Evolutionary conservation across 192 early-diverging fungal species (phyloP), one percentile per base, ranked within the genome.

Genomic region (Coemansia pectinata): DNA sequence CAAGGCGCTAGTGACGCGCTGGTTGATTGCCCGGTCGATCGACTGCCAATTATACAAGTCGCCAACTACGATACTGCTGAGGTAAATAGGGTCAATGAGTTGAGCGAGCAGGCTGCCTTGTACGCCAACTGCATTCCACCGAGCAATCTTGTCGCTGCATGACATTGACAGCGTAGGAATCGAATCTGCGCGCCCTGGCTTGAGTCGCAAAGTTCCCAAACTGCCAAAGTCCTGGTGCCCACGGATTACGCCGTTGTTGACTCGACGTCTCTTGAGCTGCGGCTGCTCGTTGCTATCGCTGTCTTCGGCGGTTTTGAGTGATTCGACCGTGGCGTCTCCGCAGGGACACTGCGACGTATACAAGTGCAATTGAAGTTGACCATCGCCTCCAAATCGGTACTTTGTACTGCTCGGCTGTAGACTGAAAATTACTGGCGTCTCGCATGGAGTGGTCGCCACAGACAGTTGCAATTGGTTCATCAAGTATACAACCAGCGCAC

Each of bases 111-210:
- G 67, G 6, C 88, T 85, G 0, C 93, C 93, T 45, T 88, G 87
- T 2, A 96, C 70, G 2, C 95, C 95, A 27, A 96, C 70, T 19
- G 91, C 85, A 62, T 87, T 91, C 96, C 96, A 98, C 34, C 87
- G 87, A 0, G 93, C 92, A 14, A 98, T 86, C 75, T 98, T 98
- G 83, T 98, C 96, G 72, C 92, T 94, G 71, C 80, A 85, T 17
- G 84, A 79, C 84, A 85, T 85, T 59, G 70, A 76, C 21, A 76
- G 63, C 0, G 84, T 85, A 1, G 76, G 70, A 36, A 76, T 76
- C 2, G 84, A 72, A 61, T 85, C 84, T 0, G 68, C 65, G 6
- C 84, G 84, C 10, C 78, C 83, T 0, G 82, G 82, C 59, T 84
- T 85, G 14, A 75, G 61, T 21, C 72, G 63, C 45, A 81, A 36